A percentile compares a stretch with the other conserved stretches of the same genome.
phyloP scores from a whole-genome alignment of 306 rosid species.

The Prunus davidiana region DNA sequence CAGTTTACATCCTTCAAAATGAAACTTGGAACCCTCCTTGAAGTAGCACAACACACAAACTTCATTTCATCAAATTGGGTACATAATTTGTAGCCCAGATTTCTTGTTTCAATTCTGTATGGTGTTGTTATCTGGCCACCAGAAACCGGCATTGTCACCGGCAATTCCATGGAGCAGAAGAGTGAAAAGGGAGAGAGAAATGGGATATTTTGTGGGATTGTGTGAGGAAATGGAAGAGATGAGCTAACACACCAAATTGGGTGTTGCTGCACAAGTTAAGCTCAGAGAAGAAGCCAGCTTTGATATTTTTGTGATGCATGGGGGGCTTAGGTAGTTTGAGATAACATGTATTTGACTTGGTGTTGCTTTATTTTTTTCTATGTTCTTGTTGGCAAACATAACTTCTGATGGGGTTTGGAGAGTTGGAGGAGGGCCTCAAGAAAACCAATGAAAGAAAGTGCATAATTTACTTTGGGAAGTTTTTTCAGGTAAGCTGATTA shows the following conservation, averaged over 20 bases:
- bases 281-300: constrained; percentile 31
- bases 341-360: constrained; percentile 22
- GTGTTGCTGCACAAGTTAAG: constrained; percentile 22
- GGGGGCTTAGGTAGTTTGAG: constrained; percentile 7
- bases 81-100: constrained; percentile 60
- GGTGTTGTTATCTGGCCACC: constrained; percentile 35
- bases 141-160: constrained; percentile 54
- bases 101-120: constrained; percentile 57
- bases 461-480: constrained; percentile 11
- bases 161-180: constrained; percentile 29
- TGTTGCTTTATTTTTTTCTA: constrained; percentile 15
- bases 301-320: constrained; percentile 26
- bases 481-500: constrained; percentile 64
- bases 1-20: constrained; percentile 75
- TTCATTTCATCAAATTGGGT: constrained; percentile 47
- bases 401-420: constrained; percentile 18
- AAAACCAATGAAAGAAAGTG: constrained; percentile 20
- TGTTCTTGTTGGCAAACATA: constrained; percentile 26
- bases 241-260: constrained; percentile 82
- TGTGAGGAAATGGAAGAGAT: constrained; percentile 43
- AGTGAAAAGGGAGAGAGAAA: constrained; percentile 15
- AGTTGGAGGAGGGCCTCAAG: constrained; percentile 32
- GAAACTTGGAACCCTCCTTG: constrained; percentile 37
- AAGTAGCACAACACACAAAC: constrained; percentile 36
- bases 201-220: constrained; percentile 36